Conservation (phyloP, 2,329 filamentous ascomycete genomes). For the Fusarium sp. region DNA sequence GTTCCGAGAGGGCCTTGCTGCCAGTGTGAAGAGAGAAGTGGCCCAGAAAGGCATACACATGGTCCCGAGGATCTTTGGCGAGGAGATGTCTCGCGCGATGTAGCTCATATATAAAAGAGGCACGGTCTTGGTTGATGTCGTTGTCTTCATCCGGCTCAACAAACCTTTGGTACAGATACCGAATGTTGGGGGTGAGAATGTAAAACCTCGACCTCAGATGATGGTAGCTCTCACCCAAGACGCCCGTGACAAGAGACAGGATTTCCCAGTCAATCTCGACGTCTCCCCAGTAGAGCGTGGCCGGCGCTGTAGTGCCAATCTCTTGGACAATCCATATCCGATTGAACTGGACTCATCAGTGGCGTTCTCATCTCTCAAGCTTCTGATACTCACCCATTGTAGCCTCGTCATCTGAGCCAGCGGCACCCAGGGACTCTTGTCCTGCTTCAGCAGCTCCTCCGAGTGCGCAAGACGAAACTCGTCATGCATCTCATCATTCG, state of each 20-base stretch:
- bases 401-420: constrained; percentile 47
- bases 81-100: constrained; percentile 50
- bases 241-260: constrained; percentile 46
- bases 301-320: constrained; percentile 49
- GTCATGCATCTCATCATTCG: constrained; percentile 45
- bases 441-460: constrained; percentile 45
- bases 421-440: constrained; percentile 46
- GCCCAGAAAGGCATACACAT: constrained; percentile 52
- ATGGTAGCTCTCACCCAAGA: constrained; percentile 51
- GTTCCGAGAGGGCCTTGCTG: constrained; percentile 35
- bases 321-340: constrained; percentile 54
- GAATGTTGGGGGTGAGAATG: constrained; percentile 49
- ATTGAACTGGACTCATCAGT: constrained; percentile 45
- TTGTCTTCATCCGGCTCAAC: constrained; percentile 47
- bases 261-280: constrained; percentile 49
- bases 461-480: constrained; percentile 47
- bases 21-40: constrained; percentile 48
- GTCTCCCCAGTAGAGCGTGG: constrained; percentile 51
- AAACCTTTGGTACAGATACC: constrained; percentile 49
- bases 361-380: neutral
- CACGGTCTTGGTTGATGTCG: constrained; percentile 47
- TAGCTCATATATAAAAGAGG: constrained; percentile 52
- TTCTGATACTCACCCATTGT: constrained; percentile 47
- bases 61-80: constrained; percentile 49
- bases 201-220: constrained; percentile 46